Evolutionary conservation across 1,139 yeast species (phyloP), one percentile per base, ranked within the genome.

Genomic region (Hyphopichia buzzinii): DNA sequence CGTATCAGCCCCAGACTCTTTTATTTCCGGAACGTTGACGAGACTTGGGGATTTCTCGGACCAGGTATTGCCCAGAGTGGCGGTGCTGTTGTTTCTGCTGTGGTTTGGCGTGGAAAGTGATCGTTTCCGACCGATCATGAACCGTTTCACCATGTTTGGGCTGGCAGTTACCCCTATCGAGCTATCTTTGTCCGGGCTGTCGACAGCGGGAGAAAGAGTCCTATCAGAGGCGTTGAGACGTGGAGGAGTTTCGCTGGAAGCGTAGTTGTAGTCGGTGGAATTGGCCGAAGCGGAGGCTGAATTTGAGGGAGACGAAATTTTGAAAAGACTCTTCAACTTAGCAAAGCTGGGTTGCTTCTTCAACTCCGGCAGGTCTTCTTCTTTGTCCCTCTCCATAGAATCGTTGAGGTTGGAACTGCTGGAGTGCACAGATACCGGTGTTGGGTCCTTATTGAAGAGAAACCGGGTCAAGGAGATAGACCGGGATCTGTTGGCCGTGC

Each of bases 241-340:
- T 15, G 23, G 30, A 29, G n/a, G 27, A 15, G 22, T 21, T 26
- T 12, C 25, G 27, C 11, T 15, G 32, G 14, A 19, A 7, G 17
- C 12, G 14, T 28, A 15, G 13, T 15, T 5, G 29, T 4, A 16
- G 16, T 30, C 6, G 21, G 14, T 24, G n/a, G 27, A 23, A n/a
- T n/a, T n/a, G n/a, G n/a, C n/a, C n/a, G n/a, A n/a, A n/a, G n/a
- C n/a, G n/a, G n/a, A n/a, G n/a, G n/a, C n/a, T n/a, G n/a, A n/a
- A n/a, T n/a, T n/a, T 24, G 33, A 7, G 4, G 34, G 29, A n/a
- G 34, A 12, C 8, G 40, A 39, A 15, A 52, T 31, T 34, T 54
- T 55, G 46, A 61, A 58, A 14, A 61, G 44, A 29, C 46, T 52
- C 39, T 56, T 57, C 17, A 61, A 44, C 38, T 56, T 58, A 11